These are phyloP conservation scores for Knoxia roxburghii DNA, from an alignment of 257 asterid genomes.

Conservation along the genomic window DNA sequence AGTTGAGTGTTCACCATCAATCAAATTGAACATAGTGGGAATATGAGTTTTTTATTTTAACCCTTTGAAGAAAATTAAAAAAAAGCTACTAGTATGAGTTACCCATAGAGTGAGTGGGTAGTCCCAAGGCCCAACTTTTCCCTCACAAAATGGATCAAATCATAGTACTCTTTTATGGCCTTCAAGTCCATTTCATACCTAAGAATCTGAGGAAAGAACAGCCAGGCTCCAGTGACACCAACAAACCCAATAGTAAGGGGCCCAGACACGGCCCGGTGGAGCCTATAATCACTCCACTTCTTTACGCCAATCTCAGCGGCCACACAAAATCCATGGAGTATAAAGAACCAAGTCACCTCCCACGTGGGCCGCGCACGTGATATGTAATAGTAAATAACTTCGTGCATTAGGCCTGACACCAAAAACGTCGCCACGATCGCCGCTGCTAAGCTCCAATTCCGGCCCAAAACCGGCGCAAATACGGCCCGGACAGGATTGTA, in stretches of 20 bases:
- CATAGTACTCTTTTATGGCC: conserved; percentile 34
- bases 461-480: conserved; percentile 17
- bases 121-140: neutral
- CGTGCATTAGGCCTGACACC: conserved; percentile 76
- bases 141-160: neutral
- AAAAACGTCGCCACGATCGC: conserved; percentile 39
- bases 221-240: conserved; percentile 50
- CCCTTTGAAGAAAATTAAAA: too few relatives aligned
- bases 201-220: conserved; percentile 52
- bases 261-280: conserved; percentile 31
- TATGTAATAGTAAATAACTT: conserved; percentile 38
- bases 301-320: conserved; percentile 28
- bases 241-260: conserved; percentile 48
- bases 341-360: conserved; percentile 67
- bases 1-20: too few relatives aligned
- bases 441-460: conserved; percentile 21
- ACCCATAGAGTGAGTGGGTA: too few relatives aligned
- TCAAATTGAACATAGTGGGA: too few relatives aligned
- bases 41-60: too few relatives aligned
- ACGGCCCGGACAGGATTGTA: conserved; percentile 38
- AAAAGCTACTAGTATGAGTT: too few relatives aligned
- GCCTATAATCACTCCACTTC: conserved; percentile 19
- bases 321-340: conserved; percentile 51
- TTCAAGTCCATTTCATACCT: conserved; percentile 34
- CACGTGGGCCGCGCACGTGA: conserved; percentile 54